phyloP scores from a whole-genome alignment of 306 rosid species.

The Elaeagnus macrophylla region DNA sequence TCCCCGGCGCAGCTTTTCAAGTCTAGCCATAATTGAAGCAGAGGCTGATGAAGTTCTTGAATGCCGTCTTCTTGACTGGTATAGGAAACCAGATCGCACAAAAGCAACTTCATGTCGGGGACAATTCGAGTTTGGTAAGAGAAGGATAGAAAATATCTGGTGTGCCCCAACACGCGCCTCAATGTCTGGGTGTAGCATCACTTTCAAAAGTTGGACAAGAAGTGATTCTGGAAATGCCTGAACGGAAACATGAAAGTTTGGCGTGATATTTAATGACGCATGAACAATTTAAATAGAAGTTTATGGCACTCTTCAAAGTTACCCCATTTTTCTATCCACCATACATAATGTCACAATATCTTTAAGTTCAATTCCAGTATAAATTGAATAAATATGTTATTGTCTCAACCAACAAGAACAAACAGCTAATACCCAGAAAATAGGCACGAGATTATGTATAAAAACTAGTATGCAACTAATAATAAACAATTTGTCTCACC shows the following conservation, averaged over 20 bases:
- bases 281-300: no score
- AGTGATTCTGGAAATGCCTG: constrained; percentile 90
- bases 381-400: no score
- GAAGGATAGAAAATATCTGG: constrained; percentile 76
- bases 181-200: constrained; percentile 73
- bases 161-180: constrained; percentile 92
- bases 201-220: constrained; percentile 78
- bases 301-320: no score
- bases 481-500: constrained; percentile 32
- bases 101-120: constrained; percentile 39
- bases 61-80: constrained; percentile 52
- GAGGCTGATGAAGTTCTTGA: constrained; percentile 62
- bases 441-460: neutral
- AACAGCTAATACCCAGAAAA: neutral
- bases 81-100: constrained; percentile 40
- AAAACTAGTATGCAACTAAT: neutral
- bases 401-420: neutral
- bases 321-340: no score
- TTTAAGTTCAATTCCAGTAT: no score
- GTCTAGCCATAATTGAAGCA: constrained; percentile 81
- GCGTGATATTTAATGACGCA: neutral
- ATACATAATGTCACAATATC: no score
- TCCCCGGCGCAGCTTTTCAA: constrained; percentile 80
- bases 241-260: constrained; percentile 12
- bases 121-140: constrained; percentile 56